phyloP scores from a whole-genome alignment of 768 basidiomycete genomes.

The Dacryopinax primogenitus region DNA sequence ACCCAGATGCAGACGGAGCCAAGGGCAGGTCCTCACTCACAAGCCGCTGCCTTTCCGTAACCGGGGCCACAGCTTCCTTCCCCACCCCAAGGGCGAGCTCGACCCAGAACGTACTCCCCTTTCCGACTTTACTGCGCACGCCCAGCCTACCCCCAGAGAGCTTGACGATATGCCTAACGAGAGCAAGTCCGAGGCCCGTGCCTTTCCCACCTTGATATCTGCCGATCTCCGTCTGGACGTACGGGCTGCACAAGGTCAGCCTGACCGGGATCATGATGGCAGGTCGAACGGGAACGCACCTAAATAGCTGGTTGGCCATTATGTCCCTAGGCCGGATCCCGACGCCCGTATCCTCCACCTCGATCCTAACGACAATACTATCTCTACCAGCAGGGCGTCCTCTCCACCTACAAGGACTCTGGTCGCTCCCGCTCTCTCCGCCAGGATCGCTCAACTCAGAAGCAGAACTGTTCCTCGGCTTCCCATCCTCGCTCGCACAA shows the following conservation, averaged over 20 bases:
- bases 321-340: conserved; percentile 57
- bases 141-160: conserved; percentile 53
- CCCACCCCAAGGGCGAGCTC: conserved; percentile 39
- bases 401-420: background rate
- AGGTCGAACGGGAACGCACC: conserved; percentile 51
- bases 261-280: conserved; percentile 13
- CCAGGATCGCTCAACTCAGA: background rate
- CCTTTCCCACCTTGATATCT: conserved; percentile 38
- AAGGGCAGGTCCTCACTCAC: background rate
- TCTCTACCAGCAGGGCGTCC: background rate
- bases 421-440: conserved; percentile 6
- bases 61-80: conserved; percentile 10
- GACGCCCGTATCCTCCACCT: conserved; percentile 59
- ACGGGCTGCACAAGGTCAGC: conserved; percentile 28
- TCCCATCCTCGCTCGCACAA: conserved; percentile 7
- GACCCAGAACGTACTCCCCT: conserved; percentile 83
- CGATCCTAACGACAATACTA: conserved; percentile 49
- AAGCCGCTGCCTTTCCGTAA: background rate
- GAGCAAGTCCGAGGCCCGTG: conserved; percentile 59
- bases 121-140: conserved; percentile 25
- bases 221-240: conserved; percentile 27
- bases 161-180: conserved; percentile 68
- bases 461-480: background rate
- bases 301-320: conserved; percentile 15
- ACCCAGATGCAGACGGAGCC: no score